Evolutionary conservation across 2,329 filamentous ascomycete species (phyloP), one percentile per base, ranked within the genome.

Genomic region (Pseudogymnoascus sp.): DNA sequence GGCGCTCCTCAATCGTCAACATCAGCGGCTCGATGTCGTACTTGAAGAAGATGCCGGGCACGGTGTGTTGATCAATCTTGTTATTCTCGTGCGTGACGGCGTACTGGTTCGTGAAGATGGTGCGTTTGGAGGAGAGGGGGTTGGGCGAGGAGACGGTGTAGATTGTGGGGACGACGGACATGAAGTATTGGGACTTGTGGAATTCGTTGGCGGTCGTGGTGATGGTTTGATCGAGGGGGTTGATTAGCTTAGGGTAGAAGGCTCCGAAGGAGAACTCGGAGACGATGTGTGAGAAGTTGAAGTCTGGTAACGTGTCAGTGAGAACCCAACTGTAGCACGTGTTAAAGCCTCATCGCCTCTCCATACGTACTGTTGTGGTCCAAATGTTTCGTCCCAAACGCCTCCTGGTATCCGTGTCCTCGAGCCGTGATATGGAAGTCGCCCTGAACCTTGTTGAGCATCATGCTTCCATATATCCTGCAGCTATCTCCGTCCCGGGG

Each of bases 201-300:
- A 97, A 97, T 80, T 96, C 83, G 66, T 77, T 74, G 14, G 81
- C 73, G n/a, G 90, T 93, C 3, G 81, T 77, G 71, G 93, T 90
- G 76, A 93, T 85, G 51, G 95, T 97, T 69, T 88, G 87, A 78
- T 97, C 95, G 71, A 99, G 90, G 0, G 95, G 95, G 78, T 99
- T 99, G 71, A 89, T 84, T 63, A 99, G 87, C 26, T 88, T 91
- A 0, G 95, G 93, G 78, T 97, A 97, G 79, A 93, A 96, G n/a
- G 92, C 88, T 3, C 95, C 95, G 76, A 96, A 99, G 64, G 93
- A 97, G 70, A 99, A 85, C 76, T 99, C 95, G 71, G 90, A 93
- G 79, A 99, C 86, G 75, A 96, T 88, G 79, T 99, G 95, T 34
- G 91, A 93, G 82, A 99, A 99, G 82, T 99, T 97, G 83, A 99